A percentile compares a stretch with the other conserved stretches of the same genome.
These are phyloP conservation scores for Bacterosira constricta DNA, from an alignment of 108 stramenopile species.

Conservation along the genomic window DNA sequence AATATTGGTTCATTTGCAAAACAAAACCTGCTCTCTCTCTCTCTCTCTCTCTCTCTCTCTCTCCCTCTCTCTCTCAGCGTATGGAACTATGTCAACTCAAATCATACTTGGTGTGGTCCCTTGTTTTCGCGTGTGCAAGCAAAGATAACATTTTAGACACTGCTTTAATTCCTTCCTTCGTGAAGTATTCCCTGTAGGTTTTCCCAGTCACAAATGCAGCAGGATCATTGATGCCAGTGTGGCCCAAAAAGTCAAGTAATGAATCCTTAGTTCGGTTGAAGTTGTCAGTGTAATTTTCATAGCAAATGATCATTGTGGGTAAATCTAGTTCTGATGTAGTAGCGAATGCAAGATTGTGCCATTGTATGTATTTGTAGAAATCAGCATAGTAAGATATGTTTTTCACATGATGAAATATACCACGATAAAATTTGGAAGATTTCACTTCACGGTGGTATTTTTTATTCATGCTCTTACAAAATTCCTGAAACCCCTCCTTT, in stretches of 20 bases:
- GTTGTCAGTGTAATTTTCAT: conserved; percentile 74
- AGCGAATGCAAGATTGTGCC: conserved; percentile 79
- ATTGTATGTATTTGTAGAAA: conserved; percentile 77
- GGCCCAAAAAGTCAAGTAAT: conserved; percentile 70
- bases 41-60: too few species aligned
- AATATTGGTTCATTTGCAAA: too few species aligned
- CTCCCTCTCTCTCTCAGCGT: too few species aligned
- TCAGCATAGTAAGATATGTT: conserved; percentile 75
- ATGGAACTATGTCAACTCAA: too few species aligned
- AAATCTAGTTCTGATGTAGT: conserved; percentile 52
- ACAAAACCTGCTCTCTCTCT: too few species aligned
- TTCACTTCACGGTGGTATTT: conserved; percentile 15
- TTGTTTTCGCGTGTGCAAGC: conserved; percentile 37
- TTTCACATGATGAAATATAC: conserved; percentile 35
- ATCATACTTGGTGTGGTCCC: conserved; percentile 44
- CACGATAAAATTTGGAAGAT: conserved; percentile 32
- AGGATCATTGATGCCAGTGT: conserved; percentile 16
- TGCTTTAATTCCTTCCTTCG: conserved; percentile 25
- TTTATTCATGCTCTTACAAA: conserved; percentile 34
- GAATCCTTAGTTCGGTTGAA: conserved; percentile 48
- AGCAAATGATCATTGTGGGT: conserved; percentile 67
- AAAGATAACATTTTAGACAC: conserved; percentile 30
- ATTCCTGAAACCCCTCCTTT: conserved; percentile 54
- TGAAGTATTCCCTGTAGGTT: conserved; percentile 53
- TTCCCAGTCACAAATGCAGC: conserved; percentile 50